These are phyloP conservation scores for Candida vaughaniae DNA, from an alignment of 805 yeast genomes.

Conservation along the genomic window DNA sequence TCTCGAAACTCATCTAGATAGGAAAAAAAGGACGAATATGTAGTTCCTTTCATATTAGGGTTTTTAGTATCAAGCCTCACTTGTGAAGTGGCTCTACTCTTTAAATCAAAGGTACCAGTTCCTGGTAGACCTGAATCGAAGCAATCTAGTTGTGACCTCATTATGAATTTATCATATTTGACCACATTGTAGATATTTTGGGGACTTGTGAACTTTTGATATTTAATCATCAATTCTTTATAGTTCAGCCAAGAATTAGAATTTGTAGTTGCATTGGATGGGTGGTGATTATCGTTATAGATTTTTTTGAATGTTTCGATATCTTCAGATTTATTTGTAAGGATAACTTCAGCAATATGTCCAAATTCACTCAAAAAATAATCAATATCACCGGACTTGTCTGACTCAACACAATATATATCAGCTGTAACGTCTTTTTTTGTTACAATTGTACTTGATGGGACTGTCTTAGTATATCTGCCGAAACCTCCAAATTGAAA, in stretches of 20 bases:
- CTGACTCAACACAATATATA: constrained; percentile 67
- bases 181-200: constrained; percentile 67
- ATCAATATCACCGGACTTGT: constrained; percentile 64
- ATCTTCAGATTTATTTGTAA: constrained; percentile 58
- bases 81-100: constrained; percentile 88
- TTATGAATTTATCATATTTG: constrained; percentile 59
- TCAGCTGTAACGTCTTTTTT: constrained; percentile 25
- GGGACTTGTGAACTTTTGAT: constrained; percentile 19
- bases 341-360: constrained; percentile 70
- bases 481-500: constrained; percentile 43
- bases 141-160: constrained; percentile 93
- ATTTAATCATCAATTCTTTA: constrained; percentile 4
- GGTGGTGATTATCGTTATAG: background rate
- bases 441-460: constrained; percentile 50
- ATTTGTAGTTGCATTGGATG: background rate
- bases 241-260: background rate
- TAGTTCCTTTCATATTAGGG: constrained; percentile 45
- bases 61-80: constrained; percentile 74
- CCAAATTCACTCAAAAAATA: constrained; percentile 74
- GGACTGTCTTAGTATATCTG: constrained; percentile 44
- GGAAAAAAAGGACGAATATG: constrained; percentile 4
- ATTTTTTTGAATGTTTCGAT: constrained; percentile 39
- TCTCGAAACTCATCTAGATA: constrained; percentile 58
- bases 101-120: constrained; percentile 86
- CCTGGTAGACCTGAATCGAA: constrained; percentile 76